These are phyloP conservation scores for Crepidotus variabilis DNA, from an alignment of 768 basidiomycete genomes.

Conservation along the genomic window DNA sequence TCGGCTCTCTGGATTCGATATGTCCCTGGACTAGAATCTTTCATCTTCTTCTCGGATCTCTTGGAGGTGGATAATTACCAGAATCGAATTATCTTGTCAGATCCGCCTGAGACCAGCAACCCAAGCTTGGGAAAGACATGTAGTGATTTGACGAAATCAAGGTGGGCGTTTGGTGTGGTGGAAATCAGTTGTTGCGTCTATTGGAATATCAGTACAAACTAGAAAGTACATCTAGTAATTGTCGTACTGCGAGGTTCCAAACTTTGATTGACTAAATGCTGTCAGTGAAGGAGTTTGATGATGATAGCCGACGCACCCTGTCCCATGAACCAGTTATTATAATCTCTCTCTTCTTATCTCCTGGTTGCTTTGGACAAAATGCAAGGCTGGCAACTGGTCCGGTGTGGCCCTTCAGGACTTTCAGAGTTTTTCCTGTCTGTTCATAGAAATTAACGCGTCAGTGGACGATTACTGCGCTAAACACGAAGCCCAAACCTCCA, in stretches of 20 bases:
- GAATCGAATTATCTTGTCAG: slow-evolving; percentile 83
- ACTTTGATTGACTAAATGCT: slow-evolving; percentile 70
- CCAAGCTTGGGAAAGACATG: slow-evolving; percentile 62
- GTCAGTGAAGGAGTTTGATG: background rate
- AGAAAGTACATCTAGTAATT: background rate
- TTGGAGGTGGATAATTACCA: slow-evolving; percentile 57
- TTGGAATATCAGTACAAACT: background rate
- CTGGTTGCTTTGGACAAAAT: slow-evolving; percentile 46
- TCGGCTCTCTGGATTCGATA: slow-evolving; percentile 40
- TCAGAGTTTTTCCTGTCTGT: slow-evolving; percentile 78
- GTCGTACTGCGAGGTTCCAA: slow-evolving; percentile 74
- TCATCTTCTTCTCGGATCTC: background rate
- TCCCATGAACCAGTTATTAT: slow-evolving; percentile 96
- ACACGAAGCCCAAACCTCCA: slow-evolving; percentile 50
- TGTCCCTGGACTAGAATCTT: slow-evolving; percentile 45
- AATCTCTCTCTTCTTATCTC: slow-evolving; percentile 40
- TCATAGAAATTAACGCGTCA: background rate
- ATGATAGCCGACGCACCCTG: slow-evolving; percentile 38
- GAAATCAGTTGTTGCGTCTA: slow-evolving; percentile 73
- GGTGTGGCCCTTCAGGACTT: slow-evolving; percentile 77
- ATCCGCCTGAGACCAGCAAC: slow-evolving; percentile 81
- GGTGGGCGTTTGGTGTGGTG: slow-evolving; percentile 67
- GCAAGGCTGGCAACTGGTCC: slow-evolving; percentile 87
- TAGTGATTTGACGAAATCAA: slow-evolving; percentile 88
- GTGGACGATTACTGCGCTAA: background rate